A percentile compares a stretch with the other conserved stretches of the same genome.
phyloP scores from a whole-genome alignment of 805 yeast genomes.

The Metschnikowia aberdeeniae region DNA sequence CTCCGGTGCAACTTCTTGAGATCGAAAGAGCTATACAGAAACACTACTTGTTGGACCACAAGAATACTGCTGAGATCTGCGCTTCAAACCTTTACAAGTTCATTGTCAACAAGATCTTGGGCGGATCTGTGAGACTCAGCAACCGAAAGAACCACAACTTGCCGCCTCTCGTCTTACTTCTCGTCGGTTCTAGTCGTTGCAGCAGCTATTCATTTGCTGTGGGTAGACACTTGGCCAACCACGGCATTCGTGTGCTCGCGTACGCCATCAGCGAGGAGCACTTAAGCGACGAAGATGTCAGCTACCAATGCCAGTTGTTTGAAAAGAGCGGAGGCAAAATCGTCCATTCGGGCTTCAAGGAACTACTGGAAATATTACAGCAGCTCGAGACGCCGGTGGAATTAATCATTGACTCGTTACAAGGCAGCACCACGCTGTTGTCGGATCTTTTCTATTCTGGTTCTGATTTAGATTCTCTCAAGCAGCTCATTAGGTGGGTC shows the following conservation, averaged over 20 bases:
- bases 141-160: constrained; percentile 64
- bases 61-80: constrained; percentile 56
- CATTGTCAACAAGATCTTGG: constrained; percentile 53
- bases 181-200: constrained; percentile 71
- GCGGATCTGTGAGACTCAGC: constrained; percentile 63
- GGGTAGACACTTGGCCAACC: constrained; percentile 73
- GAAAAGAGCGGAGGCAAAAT: constrained; percentile 67
- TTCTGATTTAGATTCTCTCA: constrained; percentile 36
- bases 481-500: constrained; percentile 61
- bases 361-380: constrained; percentile 34
- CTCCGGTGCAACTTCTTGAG: constrained; percentile 76
- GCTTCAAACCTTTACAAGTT: constrained; percentile 62
- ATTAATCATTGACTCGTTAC: constrained; percentile 76
- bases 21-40: constrained; percentile 60
- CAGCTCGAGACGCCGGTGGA: constrained; percentile 72
- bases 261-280: constrained; percentile 33
- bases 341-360: constrained; percentile 29
- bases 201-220: constrained; percentile 75
- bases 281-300: constrained; percentile 41
- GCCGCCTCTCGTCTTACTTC: constrained; percentile 68
- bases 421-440: constrained; percentile 72
- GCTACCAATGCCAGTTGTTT: constrained; percentile 52
- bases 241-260: constrained; percentile 65
- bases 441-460: constrained; percentile 47
- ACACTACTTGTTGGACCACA: constrained; percentile 45